A percentile compares a stretch with the other conserved stretches of the same genome.
phyloP scores from a whole-genome alignment of 768 basidiomycete genomes.

The Pisolithus marmoratus region DNA sequence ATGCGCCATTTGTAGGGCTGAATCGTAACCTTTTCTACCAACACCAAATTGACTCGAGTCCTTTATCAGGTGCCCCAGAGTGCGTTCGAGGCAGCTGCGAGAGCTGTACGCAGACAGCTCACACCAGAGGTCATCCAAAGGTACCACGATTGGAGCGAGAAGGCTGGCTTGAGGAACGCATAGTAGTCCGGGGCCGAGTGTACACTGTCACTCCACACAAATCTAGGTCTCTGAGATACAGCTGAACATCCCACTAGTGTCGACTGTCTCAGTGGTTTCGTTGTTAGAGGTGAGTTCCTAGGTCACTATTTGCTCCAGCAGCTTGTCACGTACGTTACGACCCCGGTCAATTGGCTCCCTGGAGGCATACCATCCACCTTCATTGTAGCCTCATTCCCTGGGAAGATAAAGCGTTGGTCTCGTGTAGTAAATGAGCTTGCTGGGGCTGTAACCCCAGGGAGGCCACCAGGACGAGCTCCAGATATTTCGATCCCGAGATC shows the following conservation, averaged over 20 bases:
- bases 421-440: neutral
- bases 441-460: neutral
- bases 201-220: neutral
- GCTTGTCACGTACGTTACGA: neutral
- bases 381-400: constrained; percentile 30
- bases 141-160: constrained; percentile 66
- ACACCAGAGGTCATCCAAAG: constrained; percentile 71
- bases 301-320: constrained; percentile 3
- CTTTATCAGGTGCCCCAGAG: constrained; percentile 60
- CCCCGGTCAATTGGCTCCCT: constrained; percentile 28
- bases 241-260: no score
- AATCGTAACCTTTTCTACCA: neutral
- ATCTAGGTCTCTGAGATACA: no score
- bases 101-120: constrained; percentile 70
- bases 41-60: neutral
- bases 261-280: no score
- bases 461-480: neutral
- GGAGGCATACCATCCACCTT: constrained; percentile 10
- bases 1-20: constrained; percentile 62
- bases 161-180: constrained; percentile 16
- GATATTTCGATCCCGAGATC: neutral
- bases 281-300: neutral
- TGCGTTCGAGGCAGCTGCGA: constrained; percentile 73
- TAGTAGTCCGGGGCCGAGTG: neutral
- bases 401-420: constrained; percentile 15